These are phyloP conservation scores for Sicyos edulis DNA, from an alignment of 306 rosid species.

Conservation along the genomic window DNA sequence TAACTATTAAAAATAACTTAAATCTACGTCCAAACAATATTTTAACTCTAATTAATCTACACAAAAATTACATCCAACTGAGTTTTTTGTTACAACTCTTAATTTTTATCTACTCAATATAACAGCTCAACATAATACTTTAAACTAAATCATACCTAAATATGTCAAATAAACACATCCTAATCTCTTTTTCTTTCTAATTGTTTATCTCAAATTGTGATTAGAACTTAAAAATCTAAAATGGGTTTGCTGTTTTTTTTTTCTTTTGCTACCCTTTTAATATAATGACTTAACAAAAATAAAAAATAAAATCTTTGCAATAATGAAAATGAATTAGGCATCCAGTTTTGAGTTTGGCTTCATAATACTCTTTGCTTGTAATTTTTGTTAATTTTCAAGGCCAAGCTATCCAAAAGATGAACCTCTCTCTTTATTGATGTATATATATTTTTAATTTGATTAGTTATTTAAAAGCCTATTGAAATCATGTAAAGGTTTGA, in stretches of 20 bases:
- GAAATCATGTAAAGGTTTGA: no score
- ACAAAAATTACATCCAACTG: no score
- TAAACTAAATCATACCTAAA: no score
- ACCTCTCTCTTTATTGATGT: background rate
- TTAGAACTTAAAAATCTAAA: background rate
- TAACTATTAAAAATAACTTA: no score
- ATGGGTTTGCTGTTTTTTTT: no score
- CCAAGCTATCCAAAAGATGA: background rate
- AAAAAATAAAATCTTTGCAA: background rate
- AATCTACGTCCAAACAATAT: no score
- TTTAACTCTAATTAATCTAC: no score
- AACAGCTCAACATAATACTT: no score
- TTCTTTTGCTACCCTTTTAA: background rate
- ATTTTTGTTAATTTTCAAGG: constrained; percentile 1
- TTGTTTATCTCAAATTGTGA: background rate
- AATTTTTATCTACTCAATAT: no score
- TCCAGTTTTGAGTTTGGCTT: background rate
- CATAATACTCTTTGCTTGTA: background rate
- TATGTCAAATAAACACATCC: no score
- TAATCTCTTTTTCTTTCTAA: constrained; percentile 5
- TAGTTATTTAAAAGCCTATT: background rate
- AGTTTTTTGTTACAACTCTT: no score
- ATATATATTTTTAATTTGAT: background rate
- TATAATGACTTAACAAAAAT: background rate
- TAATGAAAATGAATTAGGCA: background rate